Percentiles rank a stretch among this genome's conserved stretches.
phyloP scores from a whole-genome alignment of 208 protist species.

The Wallacemonas sp. region DNA sequence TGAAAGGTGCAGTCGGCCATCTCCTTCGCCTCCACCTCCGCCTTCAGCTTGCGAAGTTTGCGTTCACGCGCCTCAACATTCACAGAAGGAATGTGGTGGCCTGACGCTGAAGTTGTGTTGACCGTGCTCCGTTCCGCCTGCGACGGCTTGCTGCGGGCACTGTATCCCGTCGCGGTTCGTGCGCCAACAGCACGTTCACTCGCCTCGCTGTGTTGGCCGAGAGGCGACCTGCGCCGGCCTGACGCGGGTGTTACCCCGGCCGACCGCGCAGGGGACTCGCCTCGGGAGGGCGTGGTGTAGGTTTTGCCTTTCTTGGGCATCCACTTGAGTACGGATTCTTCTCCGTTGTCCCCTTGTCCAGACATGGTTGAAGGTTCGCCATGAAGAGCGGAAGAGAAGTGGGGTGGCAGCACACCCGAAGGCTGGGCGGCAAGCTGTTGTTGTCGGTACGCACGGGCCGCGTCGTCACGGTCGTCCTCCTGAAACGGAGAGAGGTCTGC shows the following conservation, averaged over 20 bases:
- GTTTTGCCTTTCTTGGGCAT: neutral
- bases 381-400: too few species aligned
- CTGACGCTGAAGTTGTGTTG: neutral
- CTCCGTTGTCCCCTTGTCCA: too few species aligned
- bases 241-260: too few species aligned
- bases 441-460: neutral
- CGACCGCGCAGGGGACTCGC: neutral
- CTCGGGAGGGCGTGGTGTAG: neutral
- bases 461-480: constrained; percentile 1
- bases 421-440: too few species aligned
- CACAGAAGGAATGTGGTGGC: neutral
- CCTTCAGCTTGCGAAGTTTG: constrained; percentile 21
- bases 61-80: constrained; percentile 9
- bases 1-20: constrained; percentile 80
- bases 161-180: too few species aligned
- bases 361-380: too few species aligned
- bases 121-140: too few species aligned
- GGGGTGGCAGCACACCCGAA: too few species aligned
- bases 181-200: neutral
- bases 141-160: too few species aligned
- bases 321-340: neutral
- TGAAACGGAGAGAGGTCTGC: neutral
- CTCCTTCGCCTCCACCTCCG: constrained; percentile 39
- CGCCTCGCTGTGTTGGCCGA: neutral
- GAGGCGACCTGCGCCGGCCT: too few species aligned